Percentiles rank a stretch among this genome's conserved stretches.
Evolutionary conservation across 805 yeast species (phyloP).

Genomic region (Yarrowia sp.): DNA sequence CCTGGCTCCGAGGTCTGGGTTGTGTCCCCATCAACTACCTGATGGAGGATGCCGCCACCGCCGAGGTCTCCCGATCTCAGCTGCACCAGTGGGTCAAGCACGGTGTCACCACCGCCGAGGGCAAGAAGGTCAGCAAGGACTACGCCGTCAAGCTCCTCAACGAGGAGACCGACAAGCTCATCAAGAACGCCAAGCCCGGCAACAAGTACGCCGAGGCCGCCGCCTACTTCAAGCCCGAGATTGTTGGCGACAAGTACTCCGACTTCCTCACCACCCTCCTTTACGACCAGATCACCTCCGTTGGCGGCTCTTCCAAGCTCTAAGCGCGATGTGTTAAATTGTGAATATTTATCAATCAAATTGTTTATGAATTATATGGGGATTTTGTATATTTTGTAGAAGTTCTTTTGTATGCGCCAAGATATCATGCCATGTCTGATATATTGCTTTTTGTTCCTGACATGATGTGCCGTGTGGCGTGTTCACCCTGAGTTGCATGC

Average conservation of each 20-base stretch:
- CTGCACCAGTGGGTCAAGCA: slow-evolving; percentile 79
- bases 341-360: slow-evolving; percentile 37
- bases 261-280: slow-evolving; percentile 72
- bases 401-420: no score
- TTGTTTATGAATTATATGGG: slow-evolving; percentile 4
- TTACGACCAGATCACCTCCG: slow-evolving; percentile 49
- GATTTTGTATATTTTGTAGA: no score
- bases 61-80: slow-evolving; percentile 76
- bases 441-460: slow-evolving; percentile 6
- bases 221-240: slow-evolving; percentile 66
- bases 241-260: slow-evolving; percentile 65
- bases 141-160: slow-evolving; percentile 59
- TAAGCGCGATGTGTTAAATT: slow-evolving; percentile 31
- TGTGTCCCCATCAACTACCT: slow-evolving; percentile 76
- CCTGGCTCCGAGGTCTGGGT: slow-evolving; percentile 75
- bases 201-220: slow-evolving; percentile 64
- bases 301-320: slow-evolving; percentile 33
- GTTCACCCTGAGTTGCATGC: no score
- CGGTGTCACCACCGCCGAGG: slow-evolving; percentile 62
- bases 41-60: slow-evolving; percentile 83
- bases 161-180: slow-evolving; percentile 64
- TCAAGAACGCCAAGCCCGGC: slow-evolving; percentile 55
- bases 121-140: slow-evolving; percentile 59
- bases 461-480: background rate
- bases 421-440: background rate